Conservation (phyloP, 768 basidiomycete species). For the Mrakia gelida region DNA sequence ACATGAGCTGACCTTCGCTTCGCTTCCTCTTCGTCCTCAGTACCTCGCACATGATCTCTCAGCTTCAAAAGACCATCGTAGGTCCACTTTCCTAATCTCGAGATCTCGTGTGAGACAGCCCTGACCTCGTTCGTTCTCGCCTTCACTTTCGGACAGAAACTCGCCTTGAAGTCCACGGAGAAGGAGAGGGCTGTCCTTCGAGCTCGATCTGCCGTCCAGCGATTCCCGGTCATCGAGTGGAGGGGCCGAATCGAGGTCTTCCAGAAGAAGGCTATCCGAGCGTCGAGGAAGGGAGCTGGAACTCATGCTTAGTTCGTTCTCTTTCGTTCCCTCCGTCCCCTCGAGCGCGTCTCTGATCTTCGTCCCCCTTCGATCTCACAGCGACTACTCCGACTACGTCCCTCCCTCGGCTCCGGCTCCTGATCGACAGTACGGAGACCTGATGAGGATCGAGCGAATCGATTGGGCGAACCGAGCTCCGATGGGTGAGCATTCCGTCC, state of each 20-base stretch:
- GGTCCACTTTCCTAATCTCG: not conserved
- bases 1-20: not conserved
- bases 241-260: conserved; percentile 87
- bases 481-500: not conserved
- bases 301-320: conserved; percentile 18
- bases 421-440: conserved; percentile 24
- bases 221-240: conserved; percentile 98
- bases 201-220: conserved; percentile 87
- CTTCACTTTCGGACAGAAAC: conserved; percentile 49
- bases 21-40: conserved; percentile 43
- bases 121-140: not conserved
- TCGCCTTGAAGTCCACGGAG: conserved; percentile 82
- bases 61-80: conserved; percentile 79
- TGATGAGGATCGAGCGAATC: conserved; percentile 26
- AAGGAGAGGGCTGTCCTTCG: conserved; percentile 88
- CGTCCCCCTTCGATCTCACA: too few species aligned
- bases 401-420: conserved; percentile 12
- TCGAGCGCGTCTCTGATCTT: too few species aligned
- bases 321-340: too few species aligned
- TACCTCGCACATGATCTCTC: conserved; percentile 78
- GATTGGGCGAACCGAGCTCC: conserved; percentile 28
- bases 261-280: conserved; percentile 72
- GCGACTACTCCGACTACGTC: conserved; percentile 30
- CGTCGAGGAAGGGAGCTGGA: conserved; percentile 30
- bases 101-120: too few species aligned